phyloP scores from a whole-genome alignment of 2,329 filamentous ascomycete species.

The Herpotrichia juniperi region DNA sequence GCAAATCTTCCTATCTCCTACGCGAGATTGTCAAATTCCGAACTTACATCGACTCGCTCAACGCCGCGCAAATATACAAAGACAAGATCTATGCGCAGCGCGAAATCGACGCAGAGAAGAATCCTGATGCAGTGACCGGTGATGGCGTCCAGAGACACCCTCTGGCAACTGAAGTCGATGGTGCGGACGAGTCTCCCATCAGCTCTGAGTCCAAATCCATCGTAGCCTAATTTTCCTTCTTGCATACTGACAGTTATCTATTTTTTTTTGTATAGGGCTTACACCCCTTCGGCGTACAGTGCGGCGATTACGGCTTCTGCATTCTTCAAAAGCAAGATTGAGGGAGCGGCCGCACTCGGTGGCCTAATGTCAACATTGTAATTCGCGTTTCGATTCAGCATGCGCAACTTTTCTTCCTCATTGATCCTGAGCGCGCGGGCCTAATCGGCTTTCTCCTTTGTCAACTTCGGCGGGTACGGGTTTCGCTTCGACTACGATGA shows the following conservation, averaged over 20 bases:
- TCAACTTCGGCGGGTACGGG: neutral
- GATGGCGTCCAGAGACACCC: conserved; percentile 13
- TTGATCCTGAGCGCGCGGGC: conserved; percentile 9
- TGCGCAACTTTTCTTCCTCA: conserved; percentile 9
- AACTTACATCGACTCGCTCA: conserved; percentile 88
- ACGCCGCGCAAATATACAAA: conserved; percentile 72
- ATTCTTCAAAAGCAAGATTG: conserved; percentile 37
- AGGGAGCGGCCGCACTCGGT: conserved; percentile 35
- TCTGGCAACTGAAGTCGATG: conserved; percentile 33
- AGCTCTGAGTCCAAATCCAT: conserved; percentile 33
- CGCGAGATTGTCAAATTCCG: conserved; percentile 96
- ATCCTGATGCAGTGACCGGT: conserved; percentile 11
- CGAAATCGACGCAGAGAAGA: conserved; percentile 31
- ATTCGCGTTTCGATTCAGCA: conserved; percentile 19
- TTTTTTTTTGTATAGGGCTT: conserved; percentile 31
- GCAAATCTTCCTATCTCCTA: conserved; percentile 89
- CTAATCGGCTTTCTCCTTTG: neutral
- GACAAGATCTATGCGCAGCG: conserved; percentile 68
- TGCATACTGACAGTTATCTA: conserved; percentile 28
- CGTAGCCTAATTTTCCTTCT: conserved; percentile 19
- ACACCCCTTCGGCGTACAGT: conserved; percentile 44
- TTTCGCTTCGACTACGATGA: conserved; percentile 13
- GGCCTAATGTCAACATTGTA: conserved; percentile 31
- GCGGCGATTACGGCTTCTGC: conserved; percentile 40
- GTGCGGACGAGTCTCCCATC: conserved; percentile 36